Conservation (phyloP, 1,284 basidiomycete genomes). For the Boletellus deceptivus region DNA sequence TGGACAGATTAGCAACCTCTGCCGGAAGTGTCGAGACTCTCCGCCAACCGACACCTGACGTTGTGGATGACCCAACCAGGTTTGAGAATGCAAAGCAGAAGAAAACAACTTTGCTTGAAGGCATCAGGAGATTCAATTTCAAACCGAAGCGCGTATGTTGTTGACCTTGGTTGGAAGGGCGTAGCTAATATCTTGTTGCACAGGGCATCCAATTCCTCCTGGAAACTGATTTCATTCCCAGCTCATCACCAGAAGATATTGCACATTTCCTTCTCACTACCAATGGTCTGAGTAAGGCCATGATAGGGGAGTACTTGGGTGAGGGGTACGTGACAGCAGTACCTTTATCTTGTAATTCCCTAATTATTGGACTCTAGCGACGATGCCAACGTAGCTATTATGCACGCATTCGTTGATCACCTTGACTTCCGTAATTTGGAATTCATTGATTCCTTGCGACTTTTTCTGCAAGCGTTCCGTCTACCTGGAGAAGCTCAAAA, state of each 20-base stretch:
- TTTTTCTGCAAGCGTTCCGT: conserved; percentile 91
- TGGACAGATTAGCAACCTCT: conserved; percentile 47
- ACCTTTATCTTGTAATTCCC: neutral
- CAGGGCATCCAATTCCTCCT: conserved; percentile 89
- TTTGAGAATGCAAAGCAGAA: conserved; percentile 98
- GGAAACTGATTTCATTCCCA: conserved; percentile 87
- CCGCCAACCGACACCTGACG: conserved; percentile 72
- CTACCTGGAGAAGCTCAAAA: conserved; percentile 95
- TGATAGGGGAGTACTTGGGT: conserved; percentile 98
- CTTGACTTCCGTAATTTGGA: conserved; percentile 79
- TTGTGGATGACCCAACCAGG: conserved; percentile 83
- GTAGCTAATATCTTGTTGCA: conserved; percentile 5
- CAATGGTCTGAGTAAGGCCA: conserved; percentile 92
- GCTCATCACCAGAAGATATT: conserved; percentile 74
- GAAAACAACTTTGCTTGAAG: conserved; percentile 94
- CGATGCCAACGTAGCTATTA: conserved; percentile 82
- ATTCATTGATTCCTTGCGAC: conserved; percentile 86
- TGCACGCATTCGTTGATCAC: conserved; percentile 95
- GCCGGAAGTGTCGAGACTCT: conserved; percentile 49
- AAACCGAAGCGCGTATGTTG: conserved; percentile 84
- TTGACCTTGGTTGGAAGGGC: neutral
- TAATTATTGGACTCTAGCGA: conserved; percentile 52
- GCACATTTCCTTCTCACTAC: conserved; percentile 87
- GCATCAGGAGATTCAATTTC: conserved; percentile 97
- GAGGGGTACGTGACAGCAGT: conserved; percentile 68